Conservation (phyloP, 2,329 filamentous ascomycete species). For the Arachnopeziza araneosa region DNA sequence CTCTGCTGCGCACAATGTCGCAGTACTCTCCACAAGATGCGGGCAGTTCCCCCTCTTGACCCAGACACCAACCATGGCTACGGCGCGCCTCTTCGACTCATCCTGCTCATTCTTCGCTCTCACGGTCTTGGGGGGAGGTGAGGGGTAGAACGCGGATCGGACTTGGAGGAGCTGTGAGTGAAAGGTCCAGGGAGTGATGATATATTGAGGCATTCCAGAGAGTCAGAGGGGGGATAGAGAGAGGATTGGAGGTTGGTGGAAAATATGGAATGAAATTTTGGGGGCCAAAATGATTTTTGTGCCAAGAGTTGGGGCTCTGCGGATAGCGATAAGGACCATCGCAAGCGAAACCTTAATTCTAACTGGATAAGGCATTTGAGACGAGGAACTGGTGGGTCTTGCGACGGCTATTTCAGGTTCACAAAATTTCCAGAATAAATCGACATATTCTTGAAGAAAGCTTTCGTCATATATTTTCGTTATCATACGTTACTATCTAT, state of each 20-base stretch:
- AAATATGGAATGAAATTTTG: conserved; percentile 1
- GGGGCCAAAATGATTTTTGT: conserved; percentile 4
- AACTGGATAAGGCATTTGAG: background rate
- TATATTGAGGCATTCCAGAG: conserved; percentile 58
- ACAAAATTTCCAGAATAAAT: background rate
- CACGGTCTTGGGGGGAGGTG: conserved; percentile 39
- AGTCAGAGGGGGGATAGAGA: background rate
- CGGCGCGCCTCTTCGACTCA: conserved; percentile 38
- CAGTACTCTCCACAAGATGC: conserved; percentile 74
- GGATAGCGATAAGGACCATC: background rate
- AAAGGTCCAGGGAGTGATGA: conserved; percentile 69
- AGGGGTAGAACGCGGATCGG: conserved; percentile 57
- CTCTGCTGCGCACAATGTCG: conserved; percentile 63
- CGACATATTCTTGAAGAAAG: background rate
- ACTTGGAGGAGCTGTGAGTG: conserved; percentile 60
- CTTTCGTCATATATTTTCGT: background rate
- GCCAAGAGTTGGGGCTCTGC: conserved; percentile 21
- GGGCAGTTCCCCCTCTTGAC: conserved; percentile 69
- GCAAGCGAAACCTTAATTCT: conserved; percentile 3
- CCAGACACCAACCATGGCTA: conserved; percentile 60
- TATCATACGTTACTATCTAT: background rate
- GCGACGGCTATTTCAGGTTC: no score
- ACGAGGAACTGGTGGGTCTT: background rate
- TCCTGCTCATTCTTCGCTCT: conserved; percentile 54
- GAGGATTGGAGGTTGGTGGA: background rate